Conservation (phyloP, 768 basidiomycete genomes). For the Lyophyllum decastes region DNA sequence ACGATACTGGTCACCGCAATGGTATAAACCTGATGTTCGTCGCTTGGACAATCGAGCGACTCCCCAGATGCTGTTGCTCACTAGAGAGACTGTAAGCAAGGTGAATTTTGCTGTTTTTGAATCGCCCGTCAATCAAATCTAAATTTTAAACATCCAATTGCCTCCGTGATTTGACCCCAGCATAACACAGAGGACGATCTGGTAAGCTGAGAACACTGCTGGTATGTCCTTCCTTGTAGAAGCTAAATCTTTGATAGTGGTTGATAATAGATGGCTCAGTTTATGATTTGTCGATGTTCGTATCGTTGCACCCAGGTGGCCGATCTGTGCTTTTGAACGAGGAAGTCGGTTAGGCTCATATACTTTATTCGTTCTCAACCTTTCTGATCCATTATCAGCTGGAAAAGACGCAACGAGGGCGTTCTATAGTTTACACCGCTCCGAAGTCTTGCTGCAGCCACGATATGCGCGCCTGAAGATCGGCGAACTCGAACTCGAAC, state of each 20-base stretch:
- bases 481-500: constrained; percentile 66
- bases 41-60: neutral
- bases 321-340: constrained; percentile 72
- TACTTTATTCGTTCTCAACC: neutral
- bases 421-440: constrained; percentile 88
- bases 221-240: neutral
- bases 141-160: neutral
- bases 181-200: constrained; percentile 6
- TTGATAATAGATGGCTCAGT: constrained; percentile 35
- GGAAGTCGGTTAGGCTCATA: constrained; percentile 61
- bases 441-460: constrained; percentile 77
- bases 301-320: constrained; percentile 83
- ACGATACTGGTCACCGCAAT: neutral
- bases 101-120: constrained; percentile 4
- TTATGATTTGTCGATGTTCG: constrained; percentile 81
- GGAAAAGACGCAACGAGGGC: constrained; percentile 86
- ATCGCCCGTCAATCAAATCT: too few species aligned
- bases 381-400: constrained; percentile 48
- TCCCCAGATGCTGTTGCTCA: neutral
- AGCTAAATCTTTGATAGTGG: constrained; percentile 7
- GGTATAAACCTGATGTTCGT: neutral
- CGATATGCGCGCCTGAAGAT: constrained; percentile 76
- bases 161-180: neutral
- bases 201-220: neutral
- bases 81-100: constrained; percentile 6